These are phyloP conservation scores for Physcia stellaris DNA, from an alignment of 495 filamentous ascomycete species.

Conservation along the genomic window DNA sequence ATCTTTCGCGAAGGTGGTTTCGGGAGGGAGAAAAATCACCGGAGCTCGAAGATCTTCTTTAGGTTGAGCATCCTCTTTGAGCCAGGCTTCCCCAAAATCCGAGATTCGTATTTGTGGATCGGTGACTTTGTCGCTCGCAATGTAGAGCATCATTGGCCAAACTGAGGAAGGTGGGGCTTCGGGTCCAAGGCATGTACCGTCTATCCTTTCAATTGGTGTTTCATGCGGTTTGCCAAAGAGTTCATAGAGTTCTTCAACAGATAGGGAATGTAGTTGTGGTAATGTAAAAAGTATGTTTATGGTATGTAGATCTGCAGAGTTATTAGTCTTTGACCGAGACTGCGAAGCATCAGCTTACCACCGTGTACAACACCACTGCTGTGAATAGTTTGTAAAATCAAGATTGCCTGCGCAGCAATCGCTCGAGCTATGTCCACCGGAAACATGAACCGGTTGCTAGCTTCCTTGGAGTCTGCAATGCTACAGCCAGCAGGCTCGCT, in stretches of 20 bases:
- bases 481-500: constrained; percentile 19
- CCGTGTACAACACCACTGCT: neutral
- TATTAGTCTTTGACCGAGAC: too few species aligned
- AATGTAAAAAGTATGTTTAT: constrained; percentile 17
- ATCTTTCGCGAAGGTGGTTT: neutral
- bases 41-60: neutral
- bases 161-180: neutral
- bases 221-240: neutral
- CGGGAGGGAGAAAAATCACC: neutral
- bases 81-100: neutral
- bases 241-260: neutral
- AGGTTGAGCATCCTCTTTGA: neutral
- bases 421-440: constrained; percentile 18
- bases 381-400: constrained; percentile 5
- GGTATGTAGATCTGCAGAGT: constrained; percentile 18
- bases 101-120: neutral
- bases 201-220: neutral
- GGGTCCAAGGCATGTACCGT: neutral
- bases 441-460: constrained; percentile 17
- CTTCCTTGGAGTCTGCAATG: constrained; percentile 19
- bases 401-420: constrained; percentile 16
- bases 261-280: constrained; percentile 4
- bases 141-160: neutral
- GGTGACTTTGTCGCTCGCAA: neutral
- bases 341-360: too few species aligned